Evolutionary conservation across 495 filamentous ascomycete species (phyloP), one percentile per base, ranked within the genome.

Genomic region (Neurospora intermedia): DNA sequence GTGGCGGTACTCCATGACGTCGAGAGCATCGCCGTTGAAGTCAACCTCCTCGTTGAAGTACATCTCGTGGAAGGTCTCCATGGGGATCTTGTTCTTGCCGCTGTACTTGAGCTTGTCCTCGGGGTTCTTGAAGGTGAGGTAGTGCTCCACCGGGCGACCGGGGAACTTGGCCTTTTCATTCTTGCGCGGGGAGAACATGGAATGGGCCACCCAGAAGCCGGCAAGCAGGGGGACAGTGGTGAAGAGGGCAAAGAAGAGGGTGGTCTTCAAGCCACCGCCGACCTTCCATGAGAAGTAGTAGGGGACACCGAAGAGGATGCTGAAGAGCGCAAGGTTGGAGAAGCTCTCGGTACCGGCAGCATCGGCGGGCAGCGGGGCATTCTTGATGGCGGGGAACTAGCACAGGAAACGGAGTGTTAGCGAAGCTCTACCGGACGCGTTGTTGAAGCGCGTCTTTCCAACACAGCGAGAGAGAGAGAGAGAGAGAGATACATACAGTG

Each of bases 21-120:
- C 93, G 75, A 96, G 85, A 73, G 83, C 85, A 78, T 96, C 93
- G 71, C 92, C 92, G 78, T 94, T 96, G 85, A 96, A 93, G 76
- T 93, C 91, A 73, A 94, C 93, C 69, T 92, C 87, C 71, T 91
- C 91, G 77, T 92, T 90, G 79, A 96, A 94, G 85, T 94, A 96
- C 91, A 90, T 94, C 81, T 96, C 92, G 74, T 93, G 88, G 84
- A 96, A 96, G 62, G 91, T 94, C 83, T 93, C 88, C 86, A 96
- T 89, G 69, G 93, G 91, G 74, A 96, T 94, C 83, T 91, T 93
- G 84, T 87, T 92, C 77, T 84, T 85, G 81, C 93, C 93, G 77
- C 86, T 83, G 84, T 92, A 97, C 81, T 89, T 93, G 73, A 85
- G 81, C 76, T 87, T 82, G 81, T 97, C 91, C 70, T 85, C 87